Evolutionary conservation across 2,329 filamentous ascomycete species (phyloP), one percentile per base, ranked within the genome.

Genomic region (Aspergillus tubingensis): DNA sequence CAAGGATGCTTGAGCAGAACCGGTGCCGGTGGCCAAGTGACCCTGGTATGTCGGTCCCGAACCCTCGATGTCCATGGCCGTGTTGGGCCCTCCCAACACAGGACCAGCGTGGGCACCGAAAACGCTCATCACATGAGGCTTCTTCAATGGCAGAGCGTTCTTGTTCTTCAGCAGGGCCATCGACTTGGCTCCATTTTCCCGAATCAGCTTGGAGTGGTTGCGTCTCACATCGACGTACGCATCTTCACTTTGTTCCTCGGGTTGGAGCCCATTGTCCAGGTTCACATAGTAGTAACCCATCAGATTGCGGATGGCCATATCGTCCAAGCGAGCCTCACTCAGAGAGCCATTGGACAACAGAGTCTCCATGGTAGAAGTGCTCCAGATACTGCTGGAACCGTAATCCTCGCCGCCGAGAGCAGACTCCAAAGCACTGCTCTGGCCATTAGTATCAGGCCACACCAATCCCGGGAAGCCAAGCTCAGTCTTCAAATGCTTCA

Each of bases 111-210:
- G 47, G 1, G 47, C 47, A 32, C 64, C 8, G 19, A 55, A 15
- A 49, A 68, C 56, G 15, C 57, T 58, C 47, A 54, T 59, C 8
- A 55, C 56, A 2, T 38, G 47, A 2, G 50, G 44, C 17, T 44
- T 21, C 6, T 49, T 58, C 7, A 86, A 70, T 0, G 83, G 83
- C 2, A 86, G 73, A 5, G 79, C 72, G 59, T 79, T 77, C 1
- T 67, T 67, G 57, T 86, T 85, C 73, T 83, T 83, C 32, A 83
- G 49, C 71, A 80, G 70, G 2, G 86, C 83, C 23, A 84, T 84
- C 83, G 56, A 86, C 85, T 44, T 84, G 80, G 1, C 85, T 85
- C 8, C 89, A 77, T 2, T 82, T 4, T 48, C 79, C 11, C 83
- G 80, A 51, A 79, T 77, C 11, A 74, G 56, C 11, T 64, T 57